Conservation (phyloP, 2,329 filamentous ascomycete genomes). For the Fonsecaea multimorphosa region DNA sequence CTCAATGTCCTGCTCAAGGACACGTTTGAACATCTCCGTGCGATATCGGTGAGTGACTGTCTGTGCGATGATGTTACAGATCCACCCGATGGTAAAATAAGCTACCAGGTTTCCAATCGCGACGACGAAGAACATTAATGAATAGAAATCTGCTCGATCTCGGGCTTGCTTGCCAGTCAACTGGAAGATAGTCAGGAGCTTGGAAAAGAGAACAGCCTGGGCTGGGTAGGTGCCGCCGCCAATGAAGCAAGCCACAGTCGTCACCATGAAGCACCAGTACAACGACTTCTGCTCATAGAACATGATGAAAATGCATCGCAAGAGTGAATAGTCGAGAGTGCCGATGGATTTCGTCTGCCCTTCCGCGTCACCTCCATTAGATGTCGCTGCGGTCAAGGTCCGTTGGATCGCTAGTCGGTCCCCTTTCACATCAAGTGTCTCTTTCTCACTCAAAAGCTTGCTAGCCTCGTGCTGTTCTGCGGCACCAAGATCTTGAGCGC, state of each 20-base stretch:
- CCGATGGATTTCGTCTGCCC: slow-evolving; percentile 29
- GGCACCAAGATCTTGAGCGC: slow-evolving; percentile 54
- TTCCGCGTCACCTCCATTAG: slow-evolving; percentile 30
- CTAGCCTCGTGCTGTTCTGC: slow-evolving; percentile 22
- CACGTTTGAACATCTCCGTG: slow-evolving; percentile 37
- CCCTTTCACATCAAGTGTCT: neutral
- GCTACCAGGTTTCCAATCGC: slow-evolving; percentile 48
- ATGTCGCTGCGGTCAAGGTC: slow-evolving; percentile 26
- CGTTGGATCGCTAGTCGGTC: slow-evolving; percentile 27
- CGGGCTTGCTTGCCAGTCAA: slow-evolving; percentile 32
- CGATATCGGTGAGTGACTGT: slow-evolving; percentile 37
- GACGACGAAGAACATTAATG: slow-evolving; percentile 56
- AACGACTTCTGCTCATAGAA: slow-evolving; percentile 43
- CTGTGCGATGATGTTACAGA: slow-evolving; percentile 43
- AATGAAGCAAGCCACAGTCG: slow-evolving; percentile 43
- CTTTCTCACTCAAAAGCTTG: slow-evolving; percentile 25
- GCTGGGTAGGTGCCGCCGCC: slow-evolving; percentile 54
- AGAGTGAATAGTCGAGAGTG: slow-evolving; percentile 41
- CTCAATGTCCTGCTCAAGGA: slow-evolving; percentile 42
- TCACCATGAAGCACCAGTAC: slow-evolving; percentile 46
- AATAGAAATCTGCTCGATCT: slow-evolving; percentile 51
- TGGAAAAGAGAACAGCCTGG: slow-evolving; percentile 51
- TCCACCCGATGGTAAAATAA: slow-evolving; percentile 49
- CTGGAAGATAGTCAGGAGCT: slow-evolving; percentile 40
- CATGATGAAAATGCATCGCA: slow-evolving; percentile 47